phyloP scores from a whole-genome alignment of 2,329 filamentous ascomycete genomes.

The Aspergillus transmontanensis region DNA sequence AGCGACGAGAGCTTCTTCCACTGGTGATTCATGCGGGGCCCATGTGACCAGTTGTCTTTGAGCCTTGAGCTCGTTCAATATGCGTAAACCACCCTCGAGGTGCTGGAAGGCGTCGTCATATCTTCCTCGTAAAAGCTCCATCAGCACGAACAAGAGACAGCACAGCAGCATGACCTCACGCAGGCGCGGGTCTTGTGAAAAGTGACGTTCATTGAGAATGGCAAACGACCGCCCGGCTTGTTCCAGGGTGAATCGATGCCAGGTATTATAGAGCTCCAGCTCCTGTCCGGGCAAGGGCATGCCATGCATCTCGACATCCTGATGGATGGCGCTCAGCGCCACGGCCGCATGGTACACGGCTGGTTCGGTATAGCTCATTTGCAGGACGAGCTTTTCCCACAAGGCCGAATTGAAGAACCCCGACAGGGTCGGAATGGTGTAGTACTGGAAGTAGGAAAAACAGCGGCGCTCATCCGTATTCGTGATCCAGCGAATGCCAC shows the following conservation, averaged over 20 bases:
- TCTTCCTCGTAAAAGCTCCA: background rate
- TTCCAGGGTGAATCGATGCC: constrained; percentile 10
- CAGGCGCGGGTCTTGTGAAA: constrained; percentile 1
- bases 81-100: constrained; percentile 2
- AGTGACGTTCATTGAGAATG: background rate
- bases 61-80: background rate
- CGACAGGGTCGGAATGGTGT: constrained; percentile 1
- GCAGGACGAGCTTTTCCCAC: constrained; percentile 4
- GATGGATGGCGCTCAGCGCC: constrained; percentile 9
- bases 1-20: constrained; percentile 4
- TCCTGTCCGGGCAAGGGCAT: constrained; percentile 3
- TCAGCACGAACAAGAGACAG: constrained; percentile 6
- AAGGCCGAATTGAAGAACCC: background rate
- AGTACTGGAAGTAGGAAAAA: constrained; percentile 9
- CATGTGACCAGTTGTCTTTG: background rate
- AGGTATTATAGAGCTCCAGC: background rate
- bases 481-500: constrained; percentile 1
- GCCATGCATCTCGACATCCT: background rate
- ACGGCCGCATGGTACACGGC: constrained; percentile 9
- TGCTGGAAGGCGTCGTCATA: constrained; percentile 11
- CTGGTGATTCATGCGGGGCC: background rate
- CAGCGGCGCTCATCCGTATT: constrained; percentile 10
- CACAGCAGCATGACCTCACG: constrained; percentile 5
- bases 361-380: constrained; percentile 5
- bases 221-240: constrained; percentile 5